Evolutionary conservation across 768 basidiomycete genomes (phyloP).

Genomic region (Kwoniella heveanensis): DNA sequence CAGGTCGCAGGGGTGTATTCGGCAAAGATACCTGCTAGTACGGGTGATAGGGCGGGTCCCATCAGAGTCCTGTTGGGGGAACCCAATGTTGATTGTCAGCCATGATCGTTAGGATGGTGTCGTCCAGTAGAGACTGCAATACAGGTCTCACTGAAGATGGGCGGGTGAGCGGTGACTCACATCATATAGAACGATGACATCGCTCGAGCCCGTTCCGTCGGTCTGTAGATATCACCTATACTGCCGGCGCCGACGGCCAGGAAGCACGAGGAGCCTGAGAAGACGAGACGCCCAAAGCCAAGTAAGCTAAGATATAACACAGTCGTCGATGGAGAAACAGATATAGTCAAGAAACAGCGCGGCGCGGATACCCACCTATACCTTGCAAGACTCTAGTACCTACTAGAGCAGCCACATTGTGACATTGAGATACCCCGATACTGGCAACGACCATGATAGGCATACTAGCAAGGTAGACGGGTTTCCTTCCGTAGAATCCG

Average conservation of each 20-base stretch:
- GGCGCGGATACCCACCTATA: conserved; percentile 62
- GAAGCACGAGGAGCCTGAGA: conserved; percentile 58
- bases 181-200: conserved; percentile 49
- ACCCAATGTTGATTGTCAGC: neutral
- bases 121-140: no score
- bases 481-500: conserved; percentile 67
- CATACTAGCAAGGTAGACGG: conserved; percentile 64
- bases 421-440: conserved; percentile 63
- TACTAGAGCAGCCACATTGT: conserved; percentile 61
- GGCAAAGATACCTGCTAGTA: conserved; percentile 48
- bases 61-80: conserved; percentile 18
- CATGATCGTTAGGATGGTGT: no score
- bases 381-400: conserved; percentile 69
- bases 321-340: no score
- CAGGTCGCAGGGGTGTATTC: conserved; percentile 48
- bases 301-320: no score
- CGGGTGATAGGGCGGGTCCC: conserved; percentile 42
- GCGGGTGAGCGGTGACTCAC: conserved; percentile 24
- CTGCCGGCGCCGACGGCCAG: conserved; percentile 64
- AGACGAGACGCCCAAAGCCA: no score
- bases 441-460: conserved; percentile 67
- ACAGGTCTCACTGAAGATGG: neutral
- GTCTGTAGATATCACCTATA: conserved; percentile 55
- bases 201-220: conserved; percentile 48
- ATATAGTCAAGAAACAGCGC: no score